These are phyloP conservation scores for Flaveria linearis DNA, from an alignment of 129 eudicot genomes.

Conservation along the genomic window DNA sequence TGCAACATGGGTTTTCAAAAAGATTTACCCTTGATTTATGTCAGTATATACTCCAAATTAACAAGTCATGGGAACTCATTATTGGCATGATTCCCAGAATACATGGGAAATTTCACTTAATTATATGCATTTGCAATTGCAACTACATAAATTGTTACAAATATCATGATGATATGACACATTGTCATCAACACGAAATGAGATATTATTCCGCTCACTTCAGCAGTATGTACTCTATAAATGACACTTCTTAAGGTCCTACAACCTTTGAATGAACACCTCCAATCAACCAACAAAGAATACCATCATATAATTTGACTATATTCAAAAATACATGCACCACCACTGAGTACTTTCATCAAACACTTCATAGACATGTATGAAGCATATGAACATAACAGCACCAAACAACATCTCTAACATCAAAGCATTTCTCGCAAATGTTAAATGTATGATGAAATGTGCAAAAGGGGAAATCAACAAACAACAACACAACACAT, in stretches of 20 bases:
- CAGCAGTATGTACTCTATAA: too few relatives aligned
- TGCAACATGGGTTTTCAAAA: too few relatives aligned
- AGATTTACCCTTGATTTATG: not conserved
- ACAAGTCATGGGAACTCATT: not conserved
- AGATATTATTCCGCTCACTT: too few relatives aligned
- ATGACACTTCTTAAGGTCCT: not conserved
- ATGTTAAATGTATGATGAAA: too few relatives aligned
- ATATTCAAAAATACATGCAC: not conserved
- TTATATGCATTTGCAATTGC: too few relatives aligned
- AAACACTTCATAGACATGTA: not conserved
- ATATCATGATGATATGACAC: not conserved
- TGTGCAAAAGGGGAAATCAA: too few relatives aligned
- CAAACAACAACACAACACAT: too few relatives aligned
- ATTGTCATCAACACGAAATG: too few relatives aligned
- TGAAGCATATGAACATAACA: not conserved
- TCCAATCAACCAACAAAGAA: not conserved
- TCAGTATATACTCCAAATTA: not conserved
- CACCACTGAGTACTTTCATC: constrained; percentile 21
- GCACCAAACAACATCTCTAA: not conserved
- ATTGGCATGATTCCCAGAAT: too few relatives aligned
- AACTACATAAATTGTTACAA: not conserved
- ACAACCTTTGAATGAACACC: not conserved
- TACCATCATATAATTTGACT: not conserved
- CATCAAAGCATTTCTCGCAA: too few relatives aligned
- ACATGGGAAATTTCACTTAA: too few relatives aligned